Conservation (phyloP, 495 filamentous ascomycete genomes). For the Podospora pseudopauciseta region DNA sequence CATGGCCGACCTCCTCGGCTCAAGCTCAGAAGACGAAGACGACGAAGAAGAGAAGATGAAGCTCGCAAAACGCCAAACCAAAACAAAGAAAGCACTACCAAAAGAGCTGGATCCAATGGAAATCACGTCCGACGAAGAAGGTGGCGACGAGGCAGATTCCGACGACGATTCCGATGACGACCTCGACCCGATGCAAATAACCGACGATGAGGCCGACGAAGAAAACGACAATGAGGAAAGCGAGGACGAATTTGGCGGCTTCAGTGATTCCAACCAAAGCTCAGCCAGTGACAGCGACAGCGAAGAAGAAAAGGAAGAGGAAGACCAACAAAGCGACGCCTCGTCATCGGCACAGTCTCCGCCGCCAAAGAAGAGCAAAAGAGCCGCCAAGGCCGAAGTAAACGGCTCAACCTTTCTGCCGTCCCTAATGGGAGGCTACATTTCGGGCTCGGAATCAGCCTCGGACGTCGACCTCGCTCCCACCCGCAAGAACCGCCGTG, state of each 20-base stretch:
- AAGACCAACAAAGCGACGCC: constrained; percentile 9
- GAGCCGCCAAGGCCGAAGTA: constrained; percentile 25
- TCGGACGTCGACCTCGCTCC: constrained; percentile 52
- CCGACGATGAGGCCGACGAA: constrained; percentile 19
- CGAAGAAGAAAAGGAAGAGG: constrained; percentile 27
- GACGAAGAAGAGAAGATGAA: constrained; percentile 16
- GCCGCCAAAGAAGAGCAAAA: constrained; percentile 38
- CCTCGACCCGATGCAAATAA: constrained; percentile 21
- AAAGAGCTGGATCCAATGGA: constrained; percentile 27
- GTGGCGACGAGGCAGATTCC: constrained; percentile 12
- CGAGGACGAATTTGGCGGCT: constrained; percentile 17
- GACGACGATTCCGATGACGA: constrained; percentile 11
- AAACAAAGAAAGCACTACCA: constrained; percentile 9
- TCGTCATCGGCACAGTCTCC: constrained; percentile 30
- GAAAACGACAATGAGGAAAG: constrained; percentile 12
- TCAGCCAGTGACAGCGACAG: constrained; percentile 16
- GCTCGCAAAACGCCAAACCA: constrained; percentile 13
- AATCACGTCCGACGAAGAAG: constrained; percentile 25
- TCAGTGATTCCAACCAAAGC: constrained; percentile 14
- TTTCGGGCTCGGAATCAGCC: constrained; percentile 74
- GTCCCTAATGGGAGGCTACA: constrained; percentile 84
- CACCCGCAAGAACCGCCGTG: constrained; percentile 73
- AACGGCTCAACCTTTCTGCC: constrained; percentile 74
- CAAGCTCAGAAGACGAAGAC: constrained; percentile 19
- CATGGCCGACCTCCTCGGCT: constrained; percentile 21